Evolutionary conservation across 768 basidiomycete genomes (phyloP).

Genomic region (Suillus alpinus): DNA sequence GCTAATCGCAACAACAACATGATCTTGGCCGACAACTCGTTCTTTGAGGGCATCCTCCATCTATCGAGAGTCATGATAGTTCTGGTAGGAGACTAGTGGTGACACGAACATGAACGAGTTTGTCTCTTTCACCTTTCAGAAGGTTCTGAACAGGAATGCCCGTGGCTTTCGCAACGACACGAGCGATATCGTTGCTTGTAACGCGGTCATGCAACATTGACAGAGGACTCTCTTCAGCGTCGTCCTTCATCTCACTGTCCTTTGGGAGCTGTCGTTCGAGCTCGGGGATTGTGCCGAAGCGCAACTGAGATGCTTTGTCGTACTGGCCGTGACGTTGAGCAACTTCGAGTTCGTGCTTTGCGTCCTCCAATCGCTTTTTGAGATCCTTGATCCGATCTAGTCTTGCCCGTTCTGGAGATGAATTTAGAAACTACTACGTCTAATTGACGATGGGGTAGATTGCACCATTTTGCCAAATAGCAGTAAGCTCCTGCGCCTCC

Average conservation of each 20-base stretch:
- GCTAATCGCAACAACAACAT: conserved; percentile 80
- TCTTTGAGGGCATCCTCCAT: conserved; percentile 81
- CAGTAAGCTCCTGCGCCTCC: conserved; percentile 58
- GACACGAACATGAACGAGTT: conserved; percentile 74
- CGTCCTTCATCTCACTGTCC: conserved; percentile 44
- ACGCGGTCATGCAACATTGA: conserved; percentile 82
- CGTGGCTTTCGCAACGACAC: conserved; percentile 84
- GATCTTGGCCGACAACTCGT: conserved; percentile 88
- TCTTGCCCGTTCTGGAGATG: conserved; percentile 55
- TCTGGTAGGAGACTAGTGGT: background rate
- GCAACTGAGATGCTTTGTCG: conserved; percentile 78
- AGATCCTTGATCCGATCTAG: conserved; percentile 69
- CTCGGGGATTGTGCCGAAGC: conserved; percentile 83
- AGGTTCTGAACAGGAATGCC: conserved; percentile 90
- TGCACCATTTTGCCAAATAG: conserved; percentile 72
- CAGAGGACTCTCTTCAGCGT: conserved; percentile 39
- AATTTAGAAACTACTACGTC: background rate
- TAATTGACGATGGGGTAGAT: conserved; percentile 1
- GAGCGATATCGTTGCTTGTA: conserved; percentile 83
- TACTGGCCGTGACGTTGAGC: conserved; percentile 88
- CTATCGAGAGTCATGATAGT: conserved; percentile 33
- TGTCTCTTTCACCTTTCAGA: conserved; percentile 86
- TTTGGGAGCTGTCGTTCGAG: conserved; percentile 68
- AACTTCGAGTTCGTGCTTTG: conserved; percentile 83
- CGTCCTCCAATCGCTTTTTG: conserved; percentile 74